Evolutionary conservation across 495 filamentous ascomycete genomes (phyloP).

Genomic region (Penicillium nucicola): DNA sequence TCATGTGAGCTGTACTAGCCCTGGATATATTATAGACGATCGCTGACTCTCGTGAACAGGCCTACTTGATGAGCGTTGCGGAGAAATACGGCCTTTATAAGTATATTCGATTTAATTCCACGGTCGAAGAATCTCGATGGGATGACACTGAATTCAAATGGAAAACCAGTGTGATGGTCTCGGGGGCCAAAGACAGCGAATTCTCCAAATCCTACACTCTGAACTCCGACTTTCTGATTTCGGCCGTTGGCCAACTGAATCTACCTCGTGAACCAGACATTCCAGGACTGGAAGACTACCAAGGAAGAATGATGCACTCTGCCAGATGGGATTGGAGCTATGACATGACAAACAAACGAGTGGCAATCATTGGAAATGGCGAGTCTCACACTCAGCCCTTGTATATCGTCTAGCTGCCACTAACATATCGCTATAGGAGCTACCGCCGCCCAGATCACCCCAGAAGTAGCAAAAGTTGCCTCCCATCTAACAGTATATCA

Average conservation of each 20-base stretch:
- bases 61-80: slow-evolving; percentile 55
- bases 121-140: slow-evolving; percentile 53
- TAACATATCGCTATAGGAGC: slow-evolving; percentile 51
- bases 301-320: slow-evolving; percentile 53
- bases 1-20: slow-evolving; percentile 34
- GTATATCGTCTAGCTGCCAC: slow-evolving; percentile 16
- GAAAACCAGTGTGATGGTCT: slow-evolving; percentile 41
- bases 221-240: slow-evolving; percentile 56
- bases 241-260: slow-evolving; percentile 65
- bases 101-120: slow-evolving; percentile 54
- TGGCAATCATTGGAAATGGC: slow-evolving; percentile 58
- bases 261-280: slow-evolving; percentile 57
- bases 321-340: slow-evolving; percentile 52
- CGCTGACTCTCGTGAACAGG: slow-evolving; percentile 22
- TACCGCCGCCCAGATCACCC: slow-evolving; percentile 69
- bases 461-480: slow-evolving; percentile 55
- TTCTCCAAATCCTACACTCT: slow-evolving; percentile 41
- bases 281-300: slow-evolving; percentile 53
- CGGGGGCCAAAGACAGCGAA: slow-evolving; percentile 47
- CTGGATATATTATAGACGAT: neutral
- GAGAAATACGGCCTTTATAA: slow-evolving; percentile 57
- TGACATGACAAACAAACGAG: slow-evolving; percentile 45
- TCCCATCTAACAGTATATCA: slow-evolving; percentile 62
- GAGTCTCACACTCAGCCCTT: neutral
- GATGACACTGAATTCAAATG: slow-evolving; percentile 54